phyloP scores from a whole-genome alignment of 371 early-diverging fungal genomes.

The Haplosporangium sp. region DNA sequence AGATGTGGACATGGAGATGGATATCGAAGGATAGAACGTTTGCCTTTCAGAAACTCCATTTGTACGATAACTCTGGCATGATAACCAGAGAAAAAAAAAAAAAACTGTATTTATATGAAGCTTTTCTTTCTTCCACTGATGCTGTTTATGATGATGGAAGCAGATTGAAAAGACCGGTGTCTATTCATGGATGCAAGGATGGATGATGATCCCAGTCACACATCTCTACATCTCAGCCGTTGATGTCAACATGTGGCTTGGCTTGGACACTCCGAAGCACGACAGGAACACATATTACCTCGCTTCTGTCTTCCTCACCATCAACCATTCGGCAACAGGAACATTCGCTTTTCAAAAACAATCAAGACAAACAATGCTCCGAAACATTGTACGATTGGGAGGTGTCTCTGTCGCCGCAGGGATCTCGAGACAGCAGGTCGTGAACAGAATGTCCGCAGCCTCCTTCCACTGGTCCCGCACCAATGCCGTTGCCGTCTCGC shows the following conservation, averaged over 20 bases:
- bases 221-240: no score
- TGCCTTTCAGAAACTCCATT: no score
- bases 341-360: background rate
- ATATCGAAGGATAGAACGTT: conserved; percentile 34
- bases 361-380: conserved; percentile 19
- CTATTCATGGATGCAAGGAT: no score
- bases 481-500: conserved; percentile 14
- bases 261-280: background rate
- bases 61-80: no score
- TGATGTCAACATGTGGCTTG: conserved; percentile 41
- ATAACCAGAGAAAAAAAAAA: no score
- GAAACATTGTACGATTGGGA: conserved; percentile 23
- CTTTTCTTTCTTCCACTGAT: no score
- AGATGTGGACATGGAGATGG: conserved; percentile 56
- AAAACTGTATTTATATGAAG: no score
- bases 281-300: background rate
- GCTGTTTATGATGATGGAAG: no score
- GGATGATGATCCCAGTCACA: no score
- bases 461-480: conserved; percentile 30
- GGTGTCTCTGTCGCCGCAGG: conserved; percentile 10
- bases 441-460: conserved; percentile 20
- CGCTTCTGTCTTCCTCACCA: background rate
- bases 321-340: background rate
- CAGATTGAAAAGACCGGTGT: no score
- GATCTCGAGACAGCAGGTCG: conserved; percentile 12